phyloP scores from a whole-genome alignment of 495 filamentous ascomycete species.

The Talaromyces adpressus region DNA sequence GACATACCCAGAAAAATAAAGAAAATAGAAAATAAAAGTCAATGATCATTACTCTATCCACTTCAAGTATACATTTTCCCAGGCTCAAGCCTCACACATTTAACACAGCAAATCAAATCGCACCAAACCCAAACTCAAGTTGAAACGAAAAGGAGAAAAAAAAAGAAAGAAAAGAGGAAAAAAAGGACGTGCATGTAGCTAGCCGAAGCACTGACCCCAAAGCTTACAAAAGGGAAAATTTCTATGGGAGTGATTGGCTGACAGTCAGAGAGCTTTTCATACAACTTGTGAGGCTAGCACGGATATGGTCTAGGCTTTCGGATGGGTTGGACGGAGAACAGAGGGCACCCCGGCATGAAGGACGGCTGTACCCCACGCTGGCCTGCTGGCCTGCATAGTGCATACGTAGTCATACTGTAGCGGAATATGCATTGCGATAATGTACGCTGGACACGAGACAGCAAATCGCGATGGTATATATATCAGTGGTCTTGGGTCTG shows the following conservation, averaged over 20 bases:
- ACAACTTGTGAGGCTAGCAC: background rate
- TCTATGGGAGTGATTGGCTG: background rate
- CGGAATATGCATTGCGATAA: background rate
- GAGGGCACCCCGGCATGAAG: background rate
- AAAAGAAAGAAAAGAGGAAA: background rate
- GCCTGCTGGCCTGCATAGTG: background rate
- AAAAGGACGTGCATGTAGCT: background rate
- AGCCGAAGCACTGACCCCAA: conserved; percentile 2
- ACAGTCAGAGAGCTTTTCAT: background rate
- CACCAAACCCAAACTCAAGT: background rate
- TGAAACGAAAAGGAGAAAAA: background rate
- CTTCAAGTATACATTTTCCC: conserved; percentile 1
- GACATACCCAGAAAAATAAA: no score
- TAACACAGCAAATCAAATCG: background rate
- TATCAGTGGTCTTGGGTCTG: background rate
- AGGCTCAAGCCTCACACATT: background rate
- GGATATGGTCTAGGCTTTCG: background rate
- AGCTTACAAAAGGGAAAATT: background rate
- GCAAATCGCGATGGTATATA: background rate
- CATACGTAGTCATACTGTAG: no score
- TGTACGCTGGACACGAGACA: background rate
- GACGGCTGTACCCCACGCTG: background rate
- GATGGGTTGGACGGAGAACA: background rate
- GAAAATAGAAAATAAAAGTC: background rate
- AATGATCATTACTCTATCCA: background rate